Conservation (phyloP, 169 alveolate genomes). For the Plasmodium ovale region DNA sequence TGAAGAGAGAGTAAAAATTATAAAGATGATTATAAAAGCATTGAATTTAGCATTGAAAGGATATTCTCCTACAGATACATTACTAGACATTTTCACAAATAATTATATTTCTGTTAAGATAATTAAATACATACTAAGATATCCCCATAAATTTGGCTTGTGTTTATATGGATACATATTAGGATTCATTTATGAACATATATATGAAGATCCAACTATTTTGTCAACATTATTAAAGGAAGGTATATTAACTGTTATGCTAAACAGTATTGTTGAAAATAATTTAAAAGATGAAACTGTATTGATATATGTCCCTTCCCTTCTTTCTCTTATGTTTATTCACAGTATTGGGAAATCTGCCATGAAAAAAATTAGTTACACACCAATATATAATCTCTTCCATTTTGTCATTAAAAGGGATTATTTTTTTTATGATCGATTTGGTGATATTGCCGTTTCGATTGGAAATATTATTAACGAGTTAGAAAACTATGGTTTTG, state of each 20-base stretch:
- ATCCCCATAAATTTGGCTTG: conserved; percentile 81
- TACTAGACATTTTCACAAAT: conserved; percentile 64
- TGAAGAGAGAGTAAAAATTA: conserved; percentile 57
- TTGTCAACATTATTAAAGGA: conserved; percentile 79
- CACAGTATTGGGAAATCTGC: conserved; percentile 83
- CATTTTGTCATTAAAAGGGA: conserved; percentile 81
- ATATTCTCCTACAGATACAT: conserved; percentile 71
- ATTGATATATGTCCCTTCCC: conserved; percentile 80
- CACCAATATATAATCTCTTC: conserved; percentile 78
- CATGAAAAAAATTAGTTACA: conserved; percentile 77
- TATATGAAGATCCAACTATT: conserved; percentile 85
- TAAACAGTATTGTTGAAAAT: conserved; percentile 80
- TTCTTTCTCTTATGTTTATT: conserved; percentile 79
- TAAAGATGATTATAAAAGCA: conserved; percentile 62
- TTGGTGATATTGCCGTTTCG: conserved; percentile 87
- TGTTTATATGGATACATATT: conserved; percentile 82
- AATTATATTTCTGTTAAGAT: conserved; percentile 73
- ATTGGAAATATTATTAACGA: conserved; percentile 79
- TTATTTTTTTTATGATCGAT: conserved; percentile 85
- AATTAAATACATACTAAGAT: conserved; percentile 73
- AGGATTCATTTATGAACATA: conserved; percentile 81
- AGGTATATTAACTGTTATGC: conserved; percentile 81
- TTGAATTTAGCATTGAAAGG: conserved; percentile 69
- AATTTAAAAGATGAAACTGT: conserved; percentile 83
- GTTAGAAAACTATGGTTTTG: conserved; percentile 70